These are phyloP conservation scores for Lenwebbia sp. DNA, from an alignment of 345 rosid genomes.

Conservation along the genomic window DNA sequence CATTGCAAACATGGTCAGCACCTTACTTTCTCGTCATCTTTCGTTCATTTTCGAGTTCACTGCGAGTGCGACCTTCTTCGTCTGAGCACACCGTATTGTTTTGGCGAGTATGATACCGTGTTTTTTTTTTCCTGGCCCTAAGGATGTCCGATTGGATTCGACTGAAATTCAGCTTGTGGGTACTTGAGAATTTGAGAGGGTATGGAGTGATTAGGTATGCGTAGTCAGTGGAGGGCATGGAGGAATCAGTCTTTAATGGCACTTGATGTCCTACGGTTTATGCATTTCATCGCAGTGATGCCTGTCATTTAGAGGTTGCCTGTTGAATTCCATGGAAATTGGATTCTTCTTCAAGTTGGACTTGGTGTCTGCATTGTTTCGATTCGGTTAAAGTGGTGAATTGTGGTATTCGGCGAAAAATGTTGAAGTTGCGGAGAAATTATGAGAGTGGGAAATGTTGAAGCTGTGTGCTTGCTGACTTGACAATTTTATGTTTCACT, in stretches of 20 bases:
- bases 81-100: not conserved
- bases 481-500: not conserved
- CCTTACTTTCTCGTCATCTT: not conserved
- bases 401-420: not conserved
- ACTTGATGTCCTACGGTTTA: not conserved
- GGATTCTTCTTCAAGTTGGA: not conserved
- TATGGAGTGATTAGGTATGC: not conserved
- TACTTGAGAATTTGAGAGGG: not conserved
- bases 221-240: not conserved
- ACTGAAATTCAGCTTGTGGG: not conserved
- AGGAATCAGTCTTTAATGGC: not conserved
- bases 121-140: not conserved
- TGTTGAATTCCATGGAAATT: not conserved
- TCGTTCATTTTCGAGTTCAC: not conserved
- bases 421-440: not conserved
- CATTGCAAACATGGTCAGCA: constrained; percentile 53
- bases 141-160: not conserved
- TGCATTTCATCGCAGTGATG: not conserved
- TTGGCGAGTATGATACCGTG: not conserved
- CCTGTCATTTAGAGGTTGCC: not conserved
- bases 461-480: not conserved
- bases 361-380: not conserved
- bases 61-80: not conserved
- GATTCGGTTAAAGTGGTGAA: not conserved
- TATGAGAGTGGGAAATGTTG: not conserved